phyloP scores from a whole-genome alignment of 2,329 filamentous ascomycete species.

The Chaetomium globosum region DNA sequence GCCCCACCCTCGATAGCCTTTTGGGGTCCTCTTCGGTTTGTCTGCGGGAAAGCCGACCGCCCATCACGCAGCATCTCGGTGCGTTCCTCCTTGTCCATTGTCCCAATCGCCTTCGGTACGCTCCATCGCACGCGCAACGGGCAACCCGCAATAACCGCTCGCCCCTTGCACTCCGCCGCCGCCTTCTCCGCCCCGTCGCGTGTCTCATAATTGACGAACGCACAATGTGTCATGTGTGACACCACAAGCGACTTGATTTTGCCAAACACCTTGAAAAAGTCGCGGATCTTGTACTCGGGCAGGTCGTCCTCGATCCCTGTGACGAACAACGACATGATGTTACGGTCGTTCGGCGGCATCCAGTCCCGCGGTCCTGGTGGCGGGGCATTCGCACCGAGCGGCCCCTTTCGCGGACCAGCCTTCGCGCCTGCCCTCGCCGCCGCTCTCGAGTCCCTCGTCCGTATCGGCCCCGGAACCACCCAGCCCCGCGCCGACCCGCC shows the following conservation, averaged over 20 bases:
- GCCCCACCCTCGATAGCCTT: constrained; percentile 42
- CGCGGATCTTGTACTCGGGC: constrained; percentile 85
- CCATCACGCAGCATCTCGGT: constrained; percentile 80
- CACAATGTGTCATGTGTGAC: constrained; percentile 95
- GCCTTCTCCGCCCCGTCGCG: constrained; percentile 84
- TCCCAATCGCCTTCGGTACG: constrained; percentile 86
- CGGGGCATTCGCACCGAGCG: constrained; percentile 66
- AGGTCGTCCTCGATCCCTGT: constrained; percentile 96
- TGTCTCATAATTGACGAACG: constrained; percentile 91
- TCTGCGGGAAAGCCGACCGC: constrained; percentile 58
- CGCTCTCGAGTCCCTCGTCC: constrained; percentile 68
- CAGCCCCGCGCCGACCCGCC: constrained; percentile 57
- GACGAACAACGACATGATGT: constrained; percentile 90
- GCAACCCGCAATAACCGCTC: constrained; percentile 86
- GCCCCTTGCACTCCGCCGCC: constrained; percentile 80
- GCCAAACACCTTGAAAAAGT: constrained; percentile 86
- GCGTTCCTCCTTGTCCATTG: constrained; percentile 83
- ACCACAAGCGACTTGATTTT: constrained; percentile 91
- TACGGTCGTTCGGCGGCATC: constrained; percentile 77
- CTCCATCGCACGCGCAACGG: constrained; percentile 91
- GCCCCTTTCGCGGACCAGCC: constrained; percentile 53
- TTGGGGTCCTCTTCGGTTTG: constrained; percentile 45
- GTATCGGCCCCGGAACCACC: constrained; percentile 73
- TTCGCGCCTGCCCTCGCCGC: constrained; percentile 54
- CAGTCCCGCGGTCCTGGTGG: constrained; percentile 85